Base-by-base conservation (phyloP, 2,329 filamentous ascomycete species). In the Graphilbum ipis-grandicollis region DNA sequence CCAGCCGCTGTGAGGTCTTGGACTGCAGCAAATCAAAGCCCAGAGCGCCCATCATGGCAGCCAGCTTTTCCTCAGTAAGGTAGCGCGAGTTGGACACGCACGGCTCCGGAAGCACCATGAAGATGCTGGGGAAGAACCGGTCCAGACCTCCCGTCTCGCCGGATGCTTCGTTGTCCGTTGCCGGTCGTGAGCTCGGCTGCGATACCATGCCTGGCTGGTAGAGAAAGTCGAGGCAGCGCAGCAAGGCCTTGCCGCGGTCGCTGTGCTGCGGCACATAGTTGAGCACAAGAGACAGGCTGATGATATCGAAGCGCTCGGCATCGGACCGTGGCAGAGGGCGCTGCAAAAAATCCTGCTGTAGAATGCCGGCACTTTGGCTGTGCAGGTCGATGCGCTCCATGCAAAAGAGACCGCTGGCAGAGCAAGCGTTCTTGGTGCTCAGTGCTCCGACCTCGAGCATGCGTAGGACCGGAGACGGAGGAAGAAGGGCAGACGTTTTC, bases 271-370 rank as follows among this genome's bases (percentile, higher is more conserved):
- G 82, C 3, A 96, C 86, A 51, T 85, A 98, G 55, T 98, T 98
- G 43, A 98, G 65, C 5, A 98, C 90, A 37, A 98, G 62, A 9
- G 85, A 93, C 19, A 98, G 63, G 35, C 85, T 93, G 49, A 98
- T 78, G 36, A 96, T 71, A 52, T 98, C 83, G 52, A 96, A 96
- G 18, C 62, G 63, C 30, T 85, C 75, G 1, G 59, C 54, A 6
- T 68, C 60, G 18, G 65, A 54, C 5, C 51, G 52, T 0, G 88
- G 88, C 3, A 88, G 55, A 1, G 85, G 81, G 19, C 85, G 68
- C 46, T 83, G 60, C 86, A 98, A 93, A 50, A 98, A 96, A 54
- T 98, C 84, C 52, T 94, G 84, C 54, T 92, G 75, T 39, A 75
- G 52, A 45, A 98, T 98, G 1, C 74, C 76, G 1, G 77, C 65